A percentile compares a stretch with the other conserved stretches of the same genome.
phyloP scores from a whole-genome alignment of 306 rosid genomes.

The Cajanus cajan region DNA sequence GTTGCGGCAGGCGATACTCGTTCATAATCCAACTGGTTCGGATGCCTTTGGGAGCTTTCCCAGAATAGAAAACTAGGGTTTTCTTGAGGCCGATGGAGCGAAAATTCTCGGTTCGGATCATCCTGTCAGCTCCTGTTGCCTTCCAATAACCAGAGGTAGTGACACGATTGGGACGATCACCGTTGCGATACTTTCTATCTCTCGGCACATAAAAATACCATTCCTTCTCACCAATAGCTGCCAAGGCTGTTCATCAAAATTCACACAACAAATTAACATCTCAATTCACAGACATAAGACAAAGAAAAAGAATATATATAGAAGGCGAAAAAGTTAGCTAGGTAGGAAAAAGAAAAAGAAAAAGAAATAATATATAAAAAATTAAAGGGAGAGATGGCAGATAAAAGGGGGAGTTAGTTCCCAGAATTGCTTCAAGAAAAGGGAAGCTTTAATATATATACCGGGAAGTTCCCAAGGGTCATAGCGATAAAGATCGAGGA shows the following conservation, averaged over 20 bases:
- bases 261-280: not conserved
- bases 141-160: slow-evolving; percentile 98
- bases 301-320: no score
- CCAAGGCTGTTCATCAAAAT: slow-evolving; percentile 59
- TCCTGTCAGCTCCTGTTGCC: slow-evolving; percentile 95
- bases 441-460: slow-evolving; percentile 39
- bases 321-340: not conserved
- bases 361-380: not conserved
- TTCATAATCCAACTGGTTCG: slow-evolving; percentile 99
- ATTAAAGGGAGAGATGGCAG: slow-evolving; percentile 3
- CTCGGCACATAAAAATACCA: slow-evolving; percentile 98
- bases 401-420: not conserved
- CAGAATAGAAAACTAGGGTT: slow-evolving; percentile 99
- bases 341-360: not conserved
- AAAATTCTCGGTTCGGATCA: slow-evolving; percentile 74
- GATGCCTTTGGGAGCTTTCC: slow-evolving; percentile 95
- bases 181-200: slow-evolving; percentile 88
- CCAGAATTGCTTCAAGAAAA: slow-evolving; percentile 35
- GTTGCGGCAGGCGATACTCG: slow-evolving; percentile 95
- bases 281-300: not conserved
- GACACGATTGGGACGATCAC: slow-evolving; percentile 88
- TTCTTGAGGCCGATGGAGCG: slow-evolving; percentile 92
- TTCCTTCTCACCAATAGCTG: slow-evolving; percentile 97
- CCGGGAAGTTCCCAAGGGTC: slow-evolving; percentile 99
- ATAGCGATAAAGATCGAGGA: slow-evolving; percentile 97